Percentiles rank a stretch among this genome's conserved stretches.
phyloP scores from a whole-genome alignment of 2,329 filamentous ascomycete genomes.

The Diaporthe citri region DNA sequence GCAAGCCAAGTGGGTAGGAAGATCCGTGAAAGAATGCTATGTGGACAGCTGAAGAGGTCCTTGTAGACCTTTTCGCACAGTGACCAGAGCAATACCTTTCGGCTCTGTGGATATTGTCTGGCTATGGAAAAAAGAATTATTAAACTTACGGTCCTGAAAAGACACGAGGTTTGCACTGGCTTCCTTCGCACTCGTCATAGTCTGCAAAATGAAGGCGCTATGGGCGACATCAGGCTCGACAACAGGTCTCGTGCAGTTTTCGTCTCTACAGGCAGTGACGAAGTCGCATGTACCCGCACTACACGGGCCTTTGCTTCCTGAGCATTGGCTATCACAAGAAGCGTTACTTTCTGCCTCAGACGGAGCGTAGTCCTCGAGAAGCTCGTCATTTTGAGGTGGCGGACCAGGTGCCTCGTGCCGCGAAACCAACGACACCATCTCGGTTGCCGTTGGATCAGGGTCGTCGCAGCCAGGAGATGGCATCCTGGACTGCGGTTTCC shows the following conservation, averaged over 20 bases:
- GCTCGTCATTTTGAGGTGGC: neutral
- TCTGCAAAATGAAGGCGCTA: constrained; percentile 39
- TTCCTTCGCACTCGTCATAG: constrained; percentile 42
- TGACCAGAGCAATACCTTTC: no score
- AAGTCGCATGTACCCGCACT: constrained; percentile 43
- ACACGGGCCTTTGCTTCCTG: constrained; percentile 35
- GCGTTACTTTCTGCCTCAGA: constrained; percentile 28
- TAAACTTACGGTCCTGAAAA: constrained; percentile 21
- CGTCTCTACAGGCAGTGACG: constrained; percentile 44
- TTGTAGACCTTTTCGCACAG: neutral
- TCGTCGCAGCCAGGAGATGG: neutral
- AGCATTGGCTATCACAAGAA: constrained; percentile 38
- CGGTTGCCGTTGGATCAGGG: neutral
- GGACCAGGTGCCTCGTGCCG: neutral
- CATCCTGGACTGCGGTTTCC: constrained; percentile 5
- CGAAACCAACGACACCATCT: neutral
- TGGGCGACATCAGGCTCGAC: constrained; percentile 47
- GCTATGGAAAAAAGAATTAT: neutral
- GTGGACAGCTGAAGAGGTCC: neutral
- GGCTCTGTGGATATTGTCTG: neutral
- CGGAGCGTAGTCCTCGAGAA: constrained; percentile 26
- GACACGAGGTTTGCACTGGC: neutral
- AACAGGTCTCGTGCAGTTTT: constrained; percentile 40
- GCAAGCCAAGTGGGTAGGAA: neutral
- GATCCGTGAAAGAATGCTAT: neutral